Evolutionary conservation across 2,329 filamentous ascomycete species (phyloP), one percentile per base, ranked within the genome.

Genomic region (Neofusicoccum umdonicola): DNA sequence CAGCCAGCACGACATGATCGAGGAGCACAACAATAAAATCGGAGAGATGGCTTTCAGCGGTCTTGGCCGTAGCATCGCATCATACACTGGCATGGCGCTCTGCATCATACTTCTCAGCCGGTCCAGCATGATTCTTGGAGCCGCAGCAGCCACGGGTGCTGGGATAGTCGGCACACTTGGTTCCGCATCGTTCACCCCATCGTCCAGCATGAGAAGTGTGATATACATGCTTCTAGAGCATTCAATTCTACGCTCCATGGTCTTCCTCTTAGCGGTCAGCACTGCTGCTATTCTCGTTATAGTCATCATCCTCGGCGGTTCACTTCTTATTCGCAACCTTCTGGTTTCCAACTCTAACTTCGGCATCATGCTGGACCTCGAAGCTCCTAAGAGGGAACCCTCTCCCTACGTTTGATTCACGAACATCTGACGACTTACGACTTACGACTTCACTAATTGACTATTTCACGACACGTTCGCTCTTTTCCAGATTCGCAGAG

Each of bases 11-110:
- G 27, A 51, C 3, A 17, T 60, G 13, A 65, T 65, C 22, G 63
- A 65, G 8, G 63, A 65, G 6, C 47, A 60, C 7, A 51, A 45
- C n/a, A 31, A 61, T 3, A 61, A 48, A 31, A 52, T 65, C 39
- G n/a, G 35, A 44, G 41, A 45, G 6, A 42, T 61, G 37, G 22
- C 56, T 9, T 58, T 64, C 12, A 13, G 42, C 13, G 37, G 62
- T 3, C 42, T 64, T 13, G 35, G 50, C 2, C 19, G 34, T 9
- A 34, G 19, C 35, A 13, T 64, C 13, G 42, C 62, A 35, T 42
- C 62, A 4, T 64, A 44, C 15, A 8, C 35, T 3, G 62, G 62
- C 7, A 42, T 64, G 4, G 9, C 52, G 3, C 17, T 64, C 5
- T 56, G 44, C 44, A 31, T 64, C 19, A 44, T 58, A 6, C 34